These are phyloP conservation scores for Dissophora ornata DNA, from an alignment of 192 early-diverging fungal species.

Conservation along the genomic window DNA sequence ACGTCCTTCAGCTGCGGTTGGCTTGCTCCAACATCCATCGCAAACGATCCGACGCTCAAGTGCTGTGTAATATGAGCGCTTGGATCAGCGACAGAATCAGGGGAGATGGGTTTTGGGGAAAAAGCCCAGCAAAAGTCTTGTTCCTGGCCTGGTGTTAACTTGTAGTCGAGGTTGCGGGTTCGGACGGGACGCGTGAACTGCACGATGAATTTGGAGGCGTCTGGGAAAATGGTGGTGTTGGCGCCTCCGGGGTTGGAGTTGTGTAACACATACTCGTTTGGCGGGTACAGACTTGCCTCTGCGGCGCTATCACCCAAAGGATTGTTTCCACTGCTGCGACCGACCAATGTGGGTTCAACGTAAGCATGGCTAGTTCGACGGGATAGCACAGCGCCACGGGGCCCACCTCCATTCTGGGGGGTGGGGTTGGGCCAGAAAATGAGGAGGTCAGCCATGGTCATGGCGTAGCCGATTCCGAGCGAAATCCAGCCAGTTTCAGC, in stretches of 20 bases:
- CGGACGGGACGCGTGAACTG: conserved; percentile 45
- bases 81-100: conserved; percentile 37
- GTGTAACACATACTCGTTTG: conserved; percentile 36
- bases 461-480: conserved; percentile 47
- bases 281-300: conserved; percentile 24
- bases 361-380: conserved; percentile 45
- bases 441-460: conserved; percentile 46
- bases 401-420: conserved; percentile 4
- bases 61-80: conserved; percentile 39
- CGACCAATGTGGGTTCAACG: conserved; percentile 31
- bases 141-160: conserved; percentile 40
- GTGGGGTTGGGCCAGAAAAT: conserved; percentile 39
- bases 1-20: conserved; percentile 31
- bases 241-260: conserved; percentile 1
- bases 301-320: not conserved
- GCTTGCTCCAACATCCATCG: conserved; percentile 46
- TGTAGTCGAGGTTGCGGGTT: conserved; percentile 24
- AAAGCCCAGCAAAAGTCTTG: conserved; percentile 54
- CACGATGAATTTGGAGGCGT: conserved; percentile 24
- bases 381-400: conserved; percentile 37
- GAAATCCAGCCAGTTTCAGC: conserved; percentile 41
- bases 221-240: conserved; percentile 14
- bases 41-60: conserved; percentile 37
- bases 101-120: conserved; percentile 37
- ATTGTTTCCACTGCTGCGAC: not conserved